Evolutionary conservation across 495 filamentous ascomycete species (phyloP).

Genomic region (Hypoxylon rickii): DNA sequence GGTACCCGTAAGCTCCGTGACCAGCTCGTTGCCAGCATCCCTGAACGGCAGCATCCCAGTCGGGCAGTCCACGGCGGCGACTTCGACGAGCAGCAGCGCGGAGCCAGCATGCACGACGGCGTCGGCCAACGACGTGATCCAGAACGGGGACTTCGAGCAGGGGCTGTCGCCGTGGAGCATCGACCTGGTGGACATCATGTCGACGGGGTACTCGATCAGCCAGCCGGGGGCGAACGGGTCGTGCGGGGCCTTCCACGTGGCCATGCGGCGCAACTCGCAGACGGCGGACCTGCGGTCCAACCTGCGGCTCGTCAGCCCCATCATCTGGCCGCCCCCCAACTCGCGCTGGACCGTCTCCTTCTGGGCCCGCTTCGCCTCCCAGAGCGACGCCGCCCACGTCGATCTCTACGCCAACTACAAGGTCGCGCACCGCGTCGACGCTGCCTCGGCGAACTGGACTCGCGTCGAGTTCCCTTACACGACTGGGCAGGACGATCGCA

Average conservation of each 20-base stretch:
- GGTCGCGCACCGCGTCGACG: conserved; percentile 21
- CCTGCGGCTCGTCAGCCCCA: conserved; percentile 30
- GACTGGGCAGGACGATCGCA: not conserved
- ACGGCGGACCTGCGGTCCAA: conserved; percentile 32
- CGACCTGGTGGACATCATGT: conserved; percentile 37
- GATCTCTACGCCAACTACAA: conserved; percentile 27
- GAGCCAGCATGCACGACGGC: not conserved
- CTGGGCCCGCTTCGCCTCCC: conserved; percentile 23
- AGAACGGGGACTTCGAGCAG: conserved; percentile 38
- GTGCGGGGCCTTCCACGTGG: conserved; percentile 32
- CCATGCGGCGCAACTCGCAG: conserved; percentile 30
- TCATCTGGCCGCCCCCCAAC: conserved; percentile 22
- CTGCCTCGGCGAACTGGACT: conserved; percentile 9
- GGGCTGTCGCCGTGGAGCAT: conserved; percentile 38
- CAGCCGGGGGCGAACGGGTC: conserved; percentile 24
- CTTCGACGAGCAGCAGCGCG: not conserved
- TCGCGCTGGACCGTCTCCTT: conserved; percentile 25
- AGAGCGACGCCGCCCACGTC: conserved; percentile 14
- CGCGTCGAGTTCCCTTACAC: conserved; percentile 20
- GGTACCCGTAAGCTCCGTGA: not conserved
- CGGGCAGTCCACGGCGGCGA: not conserved
- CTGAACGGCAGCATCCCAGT: conserved; percentile 1
- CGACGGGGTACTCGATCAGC: conserved; percentile 25
- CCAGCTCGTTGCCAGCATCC: not conserved
- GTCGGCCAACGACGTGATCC: conserved; percentile 13